phyloP scores from a whole-genome alignment of 768 basidiomycete genomes.

The Suillus occidentalis region DNA sequence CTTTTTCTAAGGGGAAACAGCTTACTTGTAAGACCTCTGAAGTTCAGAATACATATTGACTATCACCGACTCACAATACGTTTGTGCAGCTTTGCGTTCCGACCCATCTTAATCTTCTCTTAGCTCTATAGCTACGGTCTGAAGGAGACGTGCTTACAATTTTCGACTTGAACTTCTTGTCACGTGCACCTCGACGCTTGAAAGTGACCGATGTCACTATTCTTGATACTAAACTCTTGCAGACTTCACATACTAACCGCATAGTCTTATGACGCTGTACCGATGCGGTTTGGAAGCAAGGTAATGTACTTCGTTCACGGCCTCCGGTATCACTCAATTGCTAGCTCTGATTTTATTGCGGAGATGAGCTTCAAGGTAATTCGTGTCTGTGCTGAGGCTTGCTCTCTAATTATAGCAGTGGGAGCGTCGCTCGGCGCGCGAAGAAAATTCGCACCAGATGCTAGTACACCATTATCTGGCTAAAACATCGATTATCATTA shows the following conservation, averaged over 20 bases:
- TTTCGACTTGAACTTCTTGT: neutral
- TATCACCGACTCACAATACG: constrained; percentile 27
- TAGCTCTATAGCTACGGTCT: neutral
- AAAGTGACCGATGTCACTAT: too few species aligned
- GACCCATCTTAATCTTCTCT: constrained; percentile 27
- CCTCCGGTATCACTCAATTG: neutral
- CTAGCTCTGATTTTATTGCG: neutral
- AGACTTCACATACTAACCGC: too few species aligned
- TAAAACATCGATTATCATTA: neutral
- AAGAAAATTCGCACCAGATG: neutral
- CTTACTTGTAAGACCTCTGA: neutral
- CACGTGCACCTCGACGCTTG: neutral
- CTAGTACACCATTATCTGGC: neutral
- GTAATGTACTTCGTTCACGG: too few species aligned
- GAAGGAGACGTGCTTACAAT: neutral
- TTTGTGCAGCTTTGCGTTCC: constrained; percentile 37
- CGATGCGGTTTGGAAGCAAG: too few species aligned
- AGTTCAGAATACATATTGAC: neutral
- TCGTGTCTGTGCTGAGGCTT: neutral
- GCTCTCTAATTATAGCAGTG: neutral
- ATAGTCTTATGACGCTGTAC: too few species aligned
- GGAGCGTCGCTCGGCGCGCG: neutral
- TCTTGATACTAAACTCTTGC: too few species aligned
- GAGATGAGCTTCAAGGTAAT: neutral
- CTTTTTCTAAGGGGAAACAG: constrained; percentile 27